Evolutionary conservation across 78 protist genomes (phyloP), one percentile per base, ranked within the genome.

Genomic region (Polysphondylium violaceum): DNA sequence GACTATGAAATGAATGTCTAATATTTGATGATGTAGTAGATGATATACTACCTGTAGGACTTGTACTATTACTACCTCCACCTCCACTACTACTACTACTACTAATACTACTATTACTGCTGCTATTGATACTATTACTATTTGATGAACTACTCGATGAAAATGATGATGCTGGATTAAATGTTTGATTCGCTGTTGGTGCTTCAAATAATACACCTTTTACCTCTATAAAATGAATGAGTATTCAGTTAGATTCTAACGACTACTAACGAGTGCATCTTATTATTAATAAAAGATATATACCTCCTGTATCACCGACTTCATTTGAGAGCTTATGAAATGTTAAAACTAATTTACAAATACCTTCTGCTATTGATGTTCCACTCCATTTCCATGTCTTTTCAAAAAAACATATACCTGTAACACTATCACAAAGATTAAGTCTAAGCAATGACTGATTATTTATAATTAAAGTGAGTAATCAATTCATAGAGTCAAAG

Each of bases 381-480:
- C 89, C 89, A 68, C 89, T 81, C 89, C 89, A 81, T n/a, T 81
- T 81, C 89, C 89, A 78, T 35, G 65, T 78, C 67, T 78, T 78
- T 51, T 78, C 88, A 65, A 33, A 78, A 69, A 58, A 78, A 51
- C 88, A 78, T 50, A 78, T 78, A 78, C 88, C 88, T 29, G 89
- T 81, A 17, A 68, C 23, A 68, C 78, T 68, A 55, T 81, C 89
- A 50, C 89, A 81, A 21, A 81, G 72, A 81, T 81, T 81, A 27
- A 81, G 51, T 68, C 89, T 81, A 23, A 81, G 58, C 25, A 78
- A 27, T 27, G 86, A 75, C 86, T 75, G 50, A 35, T 35, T 2
- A n/a, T n/a, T n/a, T n/a, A n/a, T n/a, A n/a, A n/a, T n/a, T n/a
- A n/a, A n/a, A n/a, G n/a, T n/a, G n/a, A n/a, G n/a, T n/a, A n/a